These are phyloP conservation scores for Eucalyptus sp. DNA, from an alignment of 345 rosid genomes.

Conservation along the genomic window DNA sequence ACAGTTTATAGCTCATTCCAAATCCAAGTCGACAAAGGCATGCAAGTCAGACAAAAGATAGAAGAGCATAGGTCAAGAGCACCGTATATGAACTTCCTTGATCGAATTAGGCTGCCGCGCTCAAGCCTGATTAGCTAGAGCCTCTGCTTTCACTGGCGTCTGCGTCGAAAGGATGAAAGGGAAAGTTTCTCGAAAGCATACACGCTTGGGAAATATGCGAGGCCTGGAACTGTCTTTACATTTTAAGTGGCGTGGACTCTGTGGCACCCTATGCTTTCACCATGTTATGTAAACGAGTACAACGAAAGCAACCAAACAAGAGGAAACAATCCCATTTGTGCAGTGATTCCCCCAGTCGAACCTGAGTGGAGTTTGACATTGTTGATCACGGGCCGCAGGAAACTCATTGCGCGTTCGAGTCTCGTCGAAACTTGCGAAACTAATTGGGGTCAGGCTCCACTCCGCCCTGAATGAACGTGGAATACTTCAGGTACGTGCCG, in stretches of 20 bases:
- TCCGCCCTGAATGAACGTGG: background rate
- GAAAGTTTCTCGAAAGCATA: accelerated
- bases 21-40: background rate
- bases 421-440: background rate
- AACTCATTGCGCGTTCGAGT: background rate
- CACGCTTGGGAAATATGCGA: background rate
- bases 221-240: background rate
- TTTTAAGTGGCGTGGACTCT: background rate
- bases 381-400: background rate
- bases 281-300: background rate
- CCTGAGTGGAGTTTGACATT: background rate
- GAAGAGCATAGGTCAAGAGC: background rate
- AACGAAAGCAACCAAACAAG: background rate
- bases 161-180: background rate
- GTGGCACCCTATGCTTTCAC: background rate
- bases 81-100: background rate
- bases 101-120: background rate
- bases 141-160: background rate
- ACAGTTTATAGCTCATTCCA: background rate
- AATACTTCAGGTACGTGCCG: background rate
- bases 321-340: background rate
- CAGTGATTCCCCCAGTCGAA: background rate
- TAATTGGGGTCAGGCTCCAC: background rate
- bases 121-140: background rate
- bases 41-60: background rate